Percentiles rank a stretch among this genome's conserved stretches.
phyloP scores from a whole-genome alignment of 1,139 yeast species.

The Yamadazyma jaroonii region DNA sequence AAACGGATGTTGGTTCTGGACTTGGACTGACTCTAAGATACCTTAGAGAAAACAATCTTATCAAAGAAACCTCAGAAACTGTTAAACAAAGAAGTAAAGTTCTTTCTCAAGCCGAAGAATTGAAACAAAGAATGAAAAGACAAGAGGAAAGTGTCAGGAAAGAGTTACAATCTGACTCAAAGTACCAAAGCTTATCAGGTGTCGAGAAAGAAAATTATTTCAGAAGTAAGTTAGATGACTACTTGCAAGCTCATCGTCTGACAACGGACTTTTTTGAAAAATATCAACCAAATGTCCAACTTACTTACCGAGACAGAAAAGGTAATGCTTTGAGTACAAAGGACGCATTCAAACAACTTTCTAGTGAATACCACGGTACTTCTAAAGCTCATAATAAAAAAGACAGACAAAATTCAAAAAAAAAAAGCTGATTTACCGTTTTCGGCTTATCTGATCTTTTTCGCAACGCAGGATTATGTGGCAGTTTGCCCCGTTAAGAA shows the following conservation, averaged over 20 bases:
- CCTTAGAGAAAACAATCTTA: conserved; percentile 44
- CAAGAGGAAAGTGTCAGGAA: conserved; percentile 40
- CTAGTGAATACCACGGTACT: conserved; percentile 84
- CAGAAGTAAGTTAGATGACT: conserved; percentile 27
- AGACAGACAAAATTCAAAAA: conserved; percentile 1
- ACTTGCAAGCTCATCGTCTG: conserved; percentile 24
- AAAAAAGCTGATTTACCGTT: conserved; percentile 3
- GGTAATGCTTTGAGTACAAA: conserved; percentile 67
- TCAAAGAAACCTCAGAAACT: conserved; percentile 16
- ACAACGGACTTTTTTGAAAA: conserved; percentile 17
- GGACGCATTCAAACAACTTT: conserved; percentile 81
- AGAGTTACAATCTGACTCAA: conserved; percentile 34
- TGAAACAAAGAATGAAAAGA: conserved; percentile 30
- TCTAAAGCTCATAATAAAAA: conserved; percentile 8
- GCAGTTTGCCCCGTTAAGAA: too few species aligned
- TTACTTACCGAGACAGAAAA: conserved; percentile 66
- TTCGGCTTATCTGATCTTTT: conserved; percentile 5
- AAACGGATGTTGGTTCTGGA: too few species aligned
- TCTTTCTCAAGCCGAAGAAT: conserved; percentile 29
- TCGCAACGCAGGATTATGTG: too few species aligned
- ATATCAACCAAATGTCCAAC: conserved; percentile 64
- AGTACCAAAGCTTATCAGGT: conserved; percentile 27
- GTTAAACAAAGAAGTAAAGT: conserved; percentile 26
- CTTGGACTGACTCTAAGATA: conserved; percentile 52
- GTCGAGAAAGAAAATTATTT: conserved; percentile 28